Evolutionary conservation across 257 asterid genomes (phyloP).

Genomic region (Penstemon davidsonii): DNA sequence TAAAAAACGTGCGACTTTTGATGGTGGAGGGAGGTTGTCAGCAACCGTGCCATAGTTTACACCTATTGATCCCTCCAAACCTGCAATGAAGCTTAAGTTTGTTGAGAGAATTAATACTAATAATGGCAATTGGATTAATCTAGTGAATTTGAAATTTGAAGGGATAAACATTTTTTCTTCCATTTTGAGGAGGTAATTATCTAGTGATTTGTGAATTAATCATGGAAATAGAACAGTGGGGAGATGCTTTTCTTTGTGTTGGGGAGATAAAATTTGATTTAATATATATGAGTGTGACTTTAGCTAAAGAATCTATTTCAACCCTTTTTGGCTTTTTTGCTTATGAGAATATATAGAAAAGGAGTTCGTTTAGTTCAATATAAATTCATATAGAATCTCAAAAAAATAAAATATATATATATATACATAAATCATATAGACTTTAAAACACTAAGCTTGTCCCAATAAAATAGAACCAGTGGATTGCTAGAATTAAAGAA

Average conservation of each 20-base stretch:
- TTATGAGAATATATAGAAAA: too few relatives aligned
- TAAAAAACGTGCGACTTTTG: slow-evolving; percentile 55
- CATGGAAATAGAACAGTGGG: slow-evolving; percentile 12
- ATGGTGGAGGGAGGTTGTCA: slow-evolving; percentile 49
- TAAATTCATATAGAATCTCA: too few relatives aligned
- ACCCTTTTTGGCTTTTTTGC: too few relatives aligned
- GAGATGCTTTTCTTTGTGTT: slow-evolving; percentile 46
- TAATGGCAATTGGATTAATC: slow-evolving; percentile 25
- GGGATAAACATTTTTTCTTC: slow-evolving; percentile 7
- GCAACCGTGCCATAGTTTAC: slow-evolving; percentile 29
- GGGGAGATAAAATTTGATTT: neutral
- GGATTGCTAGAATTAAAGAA: too few relatives aligned
- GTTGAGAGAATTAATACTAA: slow-evolving; percentile 29
- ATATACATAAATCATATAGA: too few relatives aligned
- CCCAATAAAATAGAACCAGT: too few relatives aligned
- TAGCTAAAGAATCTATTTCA: too few relatives aligned
- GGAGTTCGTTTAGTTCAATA: too few relatives aligned
- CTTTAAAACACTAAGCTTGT: too few relatives aligned
- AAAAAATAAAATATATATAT: too few relatives aligned
- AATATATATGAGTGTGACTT: too few relatives aligned
- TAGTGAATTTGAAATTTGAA: neutral
- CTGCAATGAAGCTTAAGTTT: slow-evolving; percentile 30
- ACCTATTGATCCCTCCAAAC: slow-evolving; percentile 45
- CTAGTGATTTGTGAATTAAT: slow-evolving; percentile 14
- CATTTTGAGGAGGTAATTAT: slow-evolving; percentile 18